These are phyloP conservation scores for Kodamaea laetipori DNA, from an alignment of 805 yeast genomes.

Conservation along the genomic window DNA sequence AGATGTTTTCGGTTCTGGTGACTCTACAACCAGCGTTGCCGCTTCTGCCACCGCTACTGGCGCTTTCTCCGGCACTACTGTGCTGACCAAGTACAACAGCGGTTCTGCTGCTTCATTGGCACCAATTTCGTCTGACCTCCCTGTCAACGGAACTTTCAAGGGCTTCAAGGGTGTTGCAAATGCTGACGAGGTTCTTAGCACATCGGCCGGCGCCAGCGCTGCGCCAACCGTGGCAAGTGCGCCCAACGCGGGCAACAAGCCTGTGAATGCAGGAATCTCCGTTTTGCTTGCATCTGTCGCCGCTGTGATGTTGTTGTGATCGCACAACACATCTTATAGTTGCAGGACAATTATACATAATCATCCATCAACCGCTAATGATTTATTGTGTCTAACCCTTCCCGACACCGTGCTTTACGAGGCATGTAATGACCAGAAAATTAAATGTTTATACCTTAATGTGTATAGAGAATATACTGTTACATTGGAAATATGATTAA, in stretches of 20 bases:
- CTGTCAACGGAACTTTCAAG: slow-evolving; percentile 5
- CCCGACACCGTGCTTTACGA: slow-evolving; percentile 5
- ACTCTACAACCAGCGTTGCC: slow-evolving; percentile 6
- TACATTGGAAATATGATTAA: no score
- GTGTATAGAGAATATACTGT: slow-evolving; percentile 8
- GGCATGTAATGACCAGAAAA: slow-evolving; percentile 10
- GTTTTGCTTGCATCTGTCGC: slow-evolving; percentile 14
- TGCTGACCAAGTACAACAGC: slow-evolving; percentile 8
- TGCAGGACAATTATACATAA: slow-evolving; percentile 19
- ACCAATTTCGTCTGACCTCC: slow-evolving; percentile 10
- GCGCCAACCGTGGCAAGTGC: slow-evolving; percentile 12
- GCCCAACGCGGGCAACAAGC: slow-evolving; percentile 16
- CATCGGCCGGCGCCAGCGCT: slow-evolving; percentile 15
- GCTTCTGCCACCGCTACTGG: slow-evolving; percentile 7
- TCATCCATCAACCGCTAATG: slow-evolving; percentile 8
- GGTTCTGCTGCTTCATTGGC: slow-evolving; percentile 7
- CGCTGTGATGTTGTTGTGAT: slow-evolving; percentile 18
- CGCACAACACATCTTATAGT: slow-evolving; percentile 13
- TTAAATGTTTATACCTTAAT: slow-evolving; percentile 9
- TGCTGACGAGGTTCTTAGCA: slow-evolving; percentile 2
- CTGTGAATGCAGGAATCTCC: slow-evolving; percentile 11
- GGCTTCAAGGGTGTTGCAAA: slow-evolving; percentile 1
- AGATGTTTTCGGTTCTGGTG: slow-evolving; percentile 7
- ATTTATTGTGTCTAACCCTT: slow-evolving; percentile 6
- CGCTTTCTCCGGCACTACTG: slow-evolving; percentile 1